phyloP scores from a whole-genome alignment of 495 filamentous ascomycete species.

The Penicillium manginii region DNA sequence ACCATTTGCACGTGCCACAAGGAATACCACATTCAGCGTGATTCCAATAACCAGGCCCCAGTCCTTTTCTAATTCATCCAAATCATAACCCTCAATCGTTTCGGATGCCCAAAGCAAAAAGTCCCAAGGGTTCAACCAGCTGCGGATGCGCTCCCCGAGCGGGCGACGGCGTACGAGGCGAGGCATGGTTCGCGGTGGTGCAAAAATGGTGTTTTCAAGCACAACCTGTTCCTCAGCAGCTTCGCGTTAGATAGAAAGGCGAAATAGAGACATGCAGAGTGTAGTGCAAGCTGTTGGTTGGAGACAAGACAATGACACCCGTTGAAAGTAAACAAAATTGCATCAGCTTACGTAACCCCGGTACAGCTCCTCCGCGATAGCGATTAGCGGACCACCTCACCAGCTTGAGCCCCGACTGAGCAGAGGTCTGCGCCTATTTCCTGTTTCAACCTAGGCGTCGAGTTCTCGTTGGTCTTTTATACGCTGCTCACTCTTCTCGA shows the following conservation, averaged over 20 bases:
- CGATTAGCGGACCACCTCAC: conserved; percentile 17
- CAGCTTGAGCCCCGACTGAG: conserved; percentile 3
- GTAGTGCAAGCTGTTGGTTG: conserved; percentile 1
- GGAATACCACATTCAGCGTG: conserved; percentile 73
- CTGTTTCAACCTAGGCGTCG: conserved; percentile 1
- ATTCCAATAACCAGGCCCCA: conserved; percentile 77
- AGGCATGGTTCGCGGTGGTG: conserved; percentile 54
- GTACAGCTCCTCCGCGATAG: conserved; percentile 27
- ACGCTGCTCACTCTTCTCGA: not conserved
- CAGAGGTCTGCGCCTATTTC: not conserved
- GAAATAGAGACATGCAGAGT: conserved; percentile 15
- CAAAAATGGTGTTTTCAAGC: conserved; percentile 2
- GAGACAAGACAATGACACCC: conserved; percentile 11
- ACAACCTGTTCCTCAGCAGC: conserved; percentile 30
- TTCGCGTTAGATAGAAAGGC: conserved; percentile 15
- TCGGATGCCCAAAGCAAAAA: conserved; percentile 88
- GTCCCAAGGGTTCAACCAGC: conserved; percentile 84
- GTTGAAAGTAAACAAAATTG: conserved; percentile 31
- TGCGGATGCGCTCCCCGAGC: conserved; percentile 73
- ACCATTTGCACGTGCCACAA: conserved; percentile 80
- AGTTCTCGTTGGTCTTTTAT: not conserved
- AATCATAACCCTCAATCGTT: conserved; percentile 83
- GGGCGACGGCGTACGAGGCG: conserved; percentile 81
- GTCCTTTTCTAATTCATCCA: conserved; percentile 75
- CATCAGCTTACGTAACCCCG: conserved; percentile 30